phyloP scores from a whole-genome alignment of 2,329 filamentous ascomycete species.

The Fonsecaea multimorphosa region DNA sequence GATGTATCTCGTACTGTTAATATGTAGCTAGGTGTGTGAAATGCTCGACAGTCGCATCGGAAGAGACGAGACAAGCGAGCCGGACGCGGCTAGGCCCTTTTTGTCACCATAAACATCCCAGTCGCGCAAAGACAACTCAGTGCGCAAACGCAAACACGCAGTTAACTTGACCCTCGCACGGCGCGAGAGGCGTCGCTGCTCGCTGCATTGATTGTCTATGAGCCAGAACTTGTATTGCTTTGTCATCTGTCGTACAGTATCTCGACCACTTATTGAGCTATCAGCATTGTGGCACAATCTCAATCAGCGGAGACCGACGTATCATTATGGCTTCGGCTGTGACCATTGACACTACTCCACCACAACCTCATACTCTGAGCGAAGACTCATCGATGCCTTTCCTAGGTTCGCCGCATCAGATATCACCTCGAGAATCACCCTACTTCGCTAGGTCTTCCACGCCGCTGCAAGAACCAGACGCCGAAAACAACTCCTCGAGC shows the following conservation, averaged over 20 bases:
- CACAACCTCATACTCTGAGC: not conserved
- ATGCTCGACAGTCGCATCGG: too few relatives aligned
- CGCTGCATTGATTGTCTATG: not conserved
- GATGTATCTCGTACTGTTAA: too few relatives aligned
- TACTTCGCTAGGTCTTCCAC: not conserved
- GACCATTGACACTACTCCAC: not conserved
- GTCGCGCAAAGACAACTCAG: not conserved
- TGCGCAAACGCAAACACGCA: not conserved
- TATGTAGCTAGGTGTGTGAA: too few relatives aligned
- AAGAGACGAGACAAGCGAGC: not conserved
- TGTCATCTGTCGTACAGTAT: not conserved
- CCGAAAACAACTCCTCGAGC: not conserved
- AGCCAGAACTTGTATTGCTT: not conserved
- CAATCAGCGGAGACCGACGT: not conserved
- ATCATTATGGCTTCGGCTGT: constrained; percentile 12
- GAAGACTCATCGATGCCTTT: not conserved
- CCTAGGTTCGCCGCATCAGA: not conserved
- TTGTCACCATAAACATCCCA: not conserved
- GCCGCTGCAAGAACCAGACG: not conserved
- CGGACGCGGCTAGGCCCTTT: not conserved
- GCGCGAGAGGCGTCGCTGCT: not conserved
- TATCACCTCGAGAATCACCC: not conserved
- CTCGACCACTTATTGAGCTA: not conserved
- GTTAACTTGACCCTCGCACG: not conserved
- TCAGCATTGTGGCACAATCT: not conserved